Evolutionary conservation across 163 green algal species (phyloP), one percentile per base, ranked within the genome.

Genomic region (Trebouxiophyceae sp.): DNA sequence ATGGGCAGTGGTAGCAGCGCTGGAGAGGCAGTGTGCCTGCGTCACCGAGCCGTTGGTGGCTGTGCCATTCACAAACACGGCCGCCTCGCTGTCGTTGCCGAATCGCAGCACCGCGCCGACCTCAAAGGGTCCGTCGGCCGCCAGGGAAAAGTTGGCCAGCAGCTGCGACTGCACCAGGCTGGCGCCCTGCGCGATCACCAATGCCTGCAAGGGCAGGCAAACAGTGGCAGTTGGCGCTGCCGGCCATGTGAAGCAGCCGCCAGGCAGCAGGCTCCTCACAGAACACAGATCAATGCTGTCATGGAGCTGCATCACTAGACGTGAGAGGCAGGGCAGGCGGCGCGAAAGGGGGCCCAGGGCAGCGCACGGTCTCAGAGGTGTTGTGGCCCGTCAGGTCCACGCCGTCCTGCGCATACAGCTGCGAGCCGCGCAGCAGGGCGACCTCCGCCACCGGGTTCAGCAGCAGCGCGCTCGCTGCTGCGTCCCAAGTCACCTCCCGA

Each of bases 401-500:
- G n/a, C n/a, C n/a, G n/a, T n/a, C n/a, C n/a, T n/a, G n/a, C n/a
- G n/a, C n/a, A n/a, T n/a, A n/a, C n/a, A n/a, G n/a, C n/a, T n/a
- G n/a, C n/a, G n/a, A n/a, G n/a, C n/a, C n/a, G n/a, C n/a, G n/a
- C n/a, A 78, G 67, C 56, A 62, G 54, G 29, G 28, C 1, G 29
- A 76, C n/a, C 59, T 81, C 74, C 27, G 33, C 46, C 19, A 75
- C 54, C 6, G 78, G 78, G 31, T 67, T 63, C 30, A 78, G 65
- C 5, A 74, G 32, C 28, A 85, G 54, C 8, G 47, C 54, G 19
- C 45, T 26, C 1, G 70, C n/a, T 3, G 74, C 65, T 0, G 46
- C 22, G 57, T 82, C 68, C 34, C 71, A 69, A 2, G 59, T 68
- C 4, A 85, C 45, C 1, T 45, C 45, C 2, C 78, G 57, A 2